Conservation (phyloP, 768 basidiomycete species). For the Erythrobasidium yunnanense region DNA sequence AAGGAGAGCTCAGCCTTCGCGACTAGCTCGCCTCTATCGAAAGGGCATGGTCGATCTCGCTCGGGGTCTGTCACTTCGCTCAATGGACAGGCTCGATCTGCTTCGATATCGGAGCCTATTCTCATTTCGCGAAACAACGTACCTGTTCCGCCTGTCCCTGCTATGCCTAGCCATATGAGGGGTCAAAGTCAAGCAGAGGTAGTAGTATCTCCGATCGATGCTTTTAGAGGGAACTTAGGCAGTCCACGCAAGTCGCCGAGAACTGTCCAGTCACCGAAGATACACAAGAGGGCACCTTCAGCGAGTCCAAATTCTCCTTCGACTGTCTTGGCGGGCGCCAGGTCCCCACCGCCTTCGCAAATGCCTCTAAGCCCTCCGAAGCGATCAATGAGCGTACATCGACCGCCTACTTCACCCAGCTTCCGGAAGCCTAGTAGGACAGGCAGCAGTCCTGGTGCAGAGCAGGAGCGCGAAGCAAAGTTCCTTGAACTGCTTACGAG, state of each 20-base stretch:
- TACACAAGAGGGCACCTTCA: too few relatives aligned
- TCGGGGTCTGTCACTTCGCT: background rate
- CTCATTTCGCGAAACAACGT: background rate
- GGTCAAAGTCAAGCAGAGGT: background rate
- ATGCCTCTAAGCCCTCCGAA: background rate
- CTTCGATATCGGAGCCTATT: background rate
- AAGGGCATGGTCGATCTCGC: background rate
- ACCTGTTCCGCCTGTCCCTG: background rate
- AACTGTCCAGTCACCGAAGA: too few relatives aligned
- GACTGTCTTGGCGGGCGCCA: too few relatives aligned
- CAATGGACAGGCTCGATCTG: background rate
- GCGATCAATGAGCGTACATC: background rate
- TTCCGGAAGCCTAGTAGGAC: background rate
- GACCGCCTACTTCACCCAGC: background rate
- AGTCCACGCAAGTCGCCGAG: too few relatives aligned
- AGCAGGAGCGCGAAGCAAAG: background rate
- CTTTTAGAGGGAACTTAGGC: too few relatives aligned
- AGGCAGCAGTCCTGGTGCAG: background rate
- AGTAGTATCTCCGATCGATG: background rate
- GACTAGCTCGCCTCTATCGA: too few relatives aligned
- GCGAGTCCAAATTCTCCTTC: too few relatives aligned
- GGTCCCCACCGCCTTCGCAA: too few relatives aligned
- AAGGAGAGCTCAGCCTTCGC: too few relatives aligned
- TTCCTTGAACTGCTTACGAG: background rate
- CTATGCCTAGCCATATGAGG: background rate